Evolutionary conservation across 2,329 filamentous ascomycete species (phyloP), one percentile per base, ranked within the genome.

Genomic region (Xylaria sp.): DNA sequence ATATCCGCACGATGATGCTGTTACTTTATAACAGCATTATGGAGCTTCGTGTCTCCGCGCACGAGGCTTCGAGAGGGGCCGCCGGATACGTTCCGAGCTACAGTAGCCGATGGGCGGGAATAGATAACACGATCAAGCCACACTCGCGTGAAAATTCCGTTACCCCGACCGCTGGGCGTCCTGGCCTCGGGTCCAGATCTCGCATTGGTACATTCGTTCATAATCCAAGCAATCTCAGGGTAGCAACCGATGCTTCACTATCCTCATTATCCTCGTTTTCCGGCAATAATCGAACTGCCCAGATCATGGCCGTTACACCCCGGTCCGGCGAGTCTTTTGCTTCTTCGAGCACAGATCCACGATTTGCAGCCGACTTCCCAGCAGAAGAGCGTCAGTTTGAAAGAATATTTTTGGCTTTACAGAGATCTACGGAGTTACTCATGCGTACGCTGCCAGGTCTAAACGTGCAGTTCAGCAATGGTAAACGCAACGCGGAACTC

Each of bases 331-430:
- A 97, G 75, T 93, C 92, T 0, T 97, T 96, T 77, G 86, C 84
- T 1, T 89, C 90, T 0, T 82, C 84, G 4, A 83, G 84, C 65
- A 81, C 79, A 13, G 79, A 84, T 63, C 82, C 83, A 36, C 83
- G 86, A 49, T 85, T 86, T 51, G 84, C 88, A 53, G 85, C 83
- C 10, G 92, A 93, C 59, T 88, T 90, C 59, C 87, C 87, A 2
- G 92, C 93, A 71, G 93, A 97, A 71, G 93, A 97, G 74, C 86
- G 88, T 17, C 87, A 90, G 33, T 97, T 97, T 73, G 94, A 97
- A 71, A 88, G 85, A 69, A 93, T 97, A 26, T 97, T 93, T 81
- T 77, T 93, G 40, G 91, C 92, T 54, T 83, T 97, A 28, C 89
- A 90, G 54, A 87, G 86, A 63, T 92, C 93, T 0, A 90, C 92